Evolutionary conservation across 73 alveolate genomes (phyloP).

Genomic region (Paramecium primaurelia): DNA sequence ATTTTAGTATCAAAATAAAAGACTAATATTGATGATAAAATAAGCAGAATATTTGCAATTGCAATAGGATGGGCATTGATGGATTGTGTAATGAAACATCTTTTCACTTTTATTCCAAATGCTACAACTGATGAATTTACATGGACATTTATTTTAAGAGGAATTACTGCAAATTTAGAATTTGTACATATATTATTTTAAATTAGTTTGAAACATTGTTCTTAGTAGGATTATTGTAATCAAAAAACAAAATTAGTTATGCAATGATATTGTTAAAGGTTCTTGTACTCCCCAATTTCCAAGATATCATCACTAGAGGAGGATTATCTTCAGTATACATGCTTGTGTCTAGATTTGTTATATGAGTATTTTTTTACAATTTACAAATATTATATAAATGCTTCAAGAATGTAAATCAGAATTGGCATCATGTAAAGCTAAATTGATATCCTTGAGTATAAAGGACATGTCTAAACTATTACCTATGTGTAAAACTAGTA

Average conservation of each 20-base stretch:
- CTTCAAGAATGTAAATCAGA: slow-evolving; percentile 4
- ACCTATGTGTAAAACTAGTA: neutral
- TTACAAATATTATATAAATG: neutral
- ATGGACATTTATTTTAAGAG: slow-evolving; percentile 61
- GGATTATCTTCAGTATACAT: neutral
- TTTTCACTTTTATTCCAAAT: slow-evolving; percentile 50
- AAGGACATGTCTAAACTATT: neutral
- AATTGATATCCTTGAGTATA: neutral
- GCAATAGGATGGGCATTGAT: slow-evolving; percentile 63
- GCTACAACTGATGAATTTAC: slow-evolving; percentile 64
- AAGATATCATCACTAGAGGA: neutral
- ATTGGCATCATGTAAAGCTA: slow-evolving; percentile 21
- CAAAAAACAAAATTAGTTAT: neutral
- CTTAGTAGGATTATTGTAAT: neutral
- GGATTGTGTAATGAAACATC: slow-evolving; percentile 33
- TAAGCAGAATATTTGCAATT: slow-evolving; percentile 51
- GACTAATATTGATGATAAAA: slow-evolving; percentile 33
- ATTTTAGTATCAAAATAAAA: neutral
- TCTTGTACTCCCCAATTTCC: neutral
- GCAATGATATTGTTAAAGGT: neutral
- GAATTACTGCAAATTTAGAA: slow-evolving; percentile 51
- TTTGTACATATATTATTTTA: neutral
- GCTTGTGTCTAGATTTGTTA: slow-evolving; percentile 2
- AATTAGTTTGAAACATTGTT: slow-evolving; percentile 29
- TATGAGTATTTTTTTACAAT: neutral